Percentiles rank a stretch among this genome's conserved stretches.
These are phyloP conservation scores for Aethionema arabicum DNA, from an alignment of 345 rosid genomes.

Conservation along the genomic window DNA sequence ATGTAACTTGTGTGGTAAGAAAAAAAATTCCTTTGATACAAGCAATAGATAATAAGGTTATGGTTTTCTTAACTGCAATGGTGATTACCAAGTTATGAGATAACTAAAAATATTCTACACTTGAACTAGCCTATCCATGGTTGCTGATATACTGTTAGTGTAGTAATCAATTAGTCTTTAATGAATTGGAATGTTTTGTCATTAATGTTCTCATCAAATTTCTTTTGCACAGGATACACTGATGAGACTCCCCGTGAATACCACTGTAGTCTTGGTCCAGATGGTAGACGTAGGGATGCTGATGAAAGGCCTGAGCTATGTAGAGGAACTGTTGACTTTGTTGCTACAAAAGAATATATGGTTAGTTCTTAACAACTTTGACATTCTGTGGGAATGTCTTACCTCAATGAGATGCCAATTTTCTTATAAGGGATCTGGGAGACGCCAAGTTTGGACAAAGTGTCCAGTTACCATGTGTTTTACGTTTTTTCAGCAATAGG, in stretches of 20 bases:
- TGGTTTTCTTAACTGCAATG: constrained; percentile 3
- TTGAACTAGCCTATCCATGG: constrained; percentile 16
- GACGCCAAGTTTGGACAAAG: background rate
- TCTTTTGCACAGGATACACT: constrained; percentile 58
- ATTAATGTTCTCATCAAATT: constrained; percentile 17
- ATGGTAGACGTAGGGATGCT: constrained; percentile 93
- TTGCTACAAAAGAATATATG: constrained; percentile 91
- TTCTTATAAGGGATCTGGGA: constrained; percentile 11
- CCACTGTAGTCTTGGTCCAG: constrained; percentile 86
- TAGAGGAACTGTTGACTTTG: constrained; percentile 92
- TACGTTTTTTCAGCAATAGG: background rate
- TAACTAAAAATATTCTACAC: constrained; percentile 5
- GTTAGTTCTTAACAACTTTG: constrained; percentile 67
- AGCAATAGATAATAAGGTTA: constrained; percentile 11
- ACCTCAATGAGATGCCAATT: constrained; percentile 6
- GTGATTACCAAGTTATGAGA: constrained; percentile 20
- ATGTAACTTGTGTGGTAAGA: constrained; percentile 85
- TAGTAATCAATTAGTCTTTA: background rate
- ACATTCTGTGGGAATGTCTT: background rate
- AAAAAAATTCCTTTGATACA: constrained; percentile 4
- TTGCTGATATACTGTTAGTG: constrained; percentile 11
- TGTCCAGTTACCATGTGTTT: background rate
- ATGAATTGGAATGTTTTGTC: constrained; percentile 9
- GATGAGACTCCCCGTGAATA: constrained; percentile 87
- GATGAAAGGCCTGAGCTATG: constrained; percentile 96